phyloP scores from a whole-genome alignment of 108 stramenopile species.

The Nitzschia sp. region DNA sequence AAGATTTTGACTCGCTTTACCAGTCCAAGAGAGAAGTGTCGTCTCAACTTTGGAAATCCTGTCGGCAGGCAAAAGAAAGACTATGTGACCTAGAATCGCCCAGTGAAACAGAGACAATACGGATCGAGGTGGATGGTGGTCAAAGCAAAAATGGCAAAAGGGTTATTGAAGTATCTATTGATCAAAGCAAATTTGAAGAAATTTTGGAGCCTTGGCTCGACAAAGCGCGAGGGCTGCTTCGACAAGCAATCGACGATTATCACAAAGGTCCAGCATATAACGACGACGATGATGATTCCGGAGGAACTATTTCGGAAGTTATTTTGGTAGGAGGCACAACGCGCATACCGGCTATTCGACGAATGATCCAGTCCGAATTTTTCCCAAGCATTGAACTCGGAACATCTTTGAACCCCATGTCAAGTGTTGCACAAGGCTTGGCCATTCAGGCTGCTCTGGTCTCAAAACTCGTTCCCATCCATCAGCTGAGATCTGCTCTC shows the following conservation, averaged over 20 bases:
- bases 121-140: neutral
- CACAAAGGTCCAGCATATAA: no score
- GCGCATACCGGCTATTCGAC: constrained; percentile 65
- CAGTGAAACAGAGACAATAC: constrained; percentile 24
- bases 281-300: neutral
- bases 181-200: constrained; percentile 14
- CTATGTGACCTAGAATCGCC: constrained; percentile 58
- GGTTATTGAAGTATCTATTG: constrained; percentile 4
- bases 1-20: neutral
- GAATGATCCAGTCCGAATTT: constrained; percentile 51
- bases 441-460: constrained; percentile 81
- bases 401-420: constrained; percentile 68
- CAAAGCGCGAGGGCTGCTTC: constrained; percentile 25
- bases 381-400: constrained; percentile 69
- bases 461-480: constrained; percentile 59
- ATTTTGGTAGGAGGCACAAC: constrained; percentile 82
- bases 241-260: constrained; percentile 28
- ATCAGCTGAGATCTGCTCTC: constrained; percentile 71
- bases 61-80: constrained; percentile 73
- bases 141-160: neutral
- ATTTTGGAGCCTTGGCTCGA: constrained; percentile 33
- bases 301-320: constrained; percentile 61
- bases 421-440: constrained; percentile 78
- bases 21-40: neutral
- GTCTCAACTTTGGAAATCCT: constrained; percentile 39